These are phyloP conservation scores for Endoconidiophora laricicola DNA, from an alignment of 2,329 filamentous ascomycete species.

Conservation along the genomic window DNA sequence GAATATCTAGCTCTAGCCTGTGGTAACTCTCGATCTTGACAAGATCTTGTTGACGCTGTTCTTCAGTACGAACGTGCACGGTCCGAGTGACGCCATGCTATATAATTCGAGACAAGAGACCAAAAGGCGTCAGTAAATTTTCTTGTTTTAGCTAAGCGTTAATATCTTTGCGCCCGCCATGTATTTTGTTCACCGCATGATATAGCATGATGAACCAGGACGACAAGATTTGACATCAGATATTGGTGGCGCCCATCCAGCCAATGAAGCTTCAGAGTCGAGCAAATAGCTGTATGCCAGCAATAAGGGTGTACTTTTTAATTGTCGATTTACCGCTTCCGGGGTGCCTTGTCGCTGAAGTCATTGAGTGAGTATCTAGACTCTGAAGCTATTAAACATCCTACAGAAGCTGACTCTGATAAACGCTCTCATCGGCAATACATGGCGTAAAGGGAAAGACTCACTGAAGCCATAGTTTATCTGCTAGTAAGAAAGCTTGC, in stretches of 20 bases:
- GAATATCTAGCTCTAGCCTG: conserved; percentile 50
- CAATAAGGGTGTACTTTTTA: too few relatives aligned
- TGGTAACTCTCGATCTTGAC: conserved; percentile 64
- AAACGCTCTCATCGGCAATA: too few relatives aligned
- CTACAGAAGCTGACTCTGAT: background rate
- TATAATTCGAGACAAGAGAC: background rate
- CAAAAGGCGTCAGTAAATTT: background rate
- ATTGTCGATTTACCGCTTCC: too few relatives aligned
- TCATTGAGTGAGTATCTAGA: background rate
- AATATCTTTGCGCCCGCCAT: background rate
- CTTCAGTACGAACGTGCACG: conserved; percentile 43
- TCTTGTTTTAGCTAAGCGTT: background rate
- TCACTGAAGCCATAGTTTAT: conserved; percentile 9
- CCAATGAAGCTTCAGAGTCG: too few relatives aligned
- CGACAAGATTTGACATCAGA: background rate
- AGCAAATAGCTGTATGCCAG: too few relatives aligned
- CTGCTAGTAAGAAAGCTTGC: background rate
- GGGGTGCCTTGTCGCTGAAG: background rate
- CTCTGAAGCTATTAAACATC: background rate
- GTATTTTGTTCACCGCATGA: background rate
- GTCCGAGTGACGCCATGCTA: conserved; percentile 74
- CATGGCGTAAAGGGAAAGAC: background rate
- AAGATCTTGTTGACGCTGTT: conserved; percentile 53
- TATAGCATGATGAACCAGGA: background rate
- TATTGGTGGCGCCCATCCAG: background rate